These are phyloP conservation scores for Paecilomyces niveus DNA, from an alignment of 2,329 filamentous ascomycete species.

Conservation along the genomic window DNA sequence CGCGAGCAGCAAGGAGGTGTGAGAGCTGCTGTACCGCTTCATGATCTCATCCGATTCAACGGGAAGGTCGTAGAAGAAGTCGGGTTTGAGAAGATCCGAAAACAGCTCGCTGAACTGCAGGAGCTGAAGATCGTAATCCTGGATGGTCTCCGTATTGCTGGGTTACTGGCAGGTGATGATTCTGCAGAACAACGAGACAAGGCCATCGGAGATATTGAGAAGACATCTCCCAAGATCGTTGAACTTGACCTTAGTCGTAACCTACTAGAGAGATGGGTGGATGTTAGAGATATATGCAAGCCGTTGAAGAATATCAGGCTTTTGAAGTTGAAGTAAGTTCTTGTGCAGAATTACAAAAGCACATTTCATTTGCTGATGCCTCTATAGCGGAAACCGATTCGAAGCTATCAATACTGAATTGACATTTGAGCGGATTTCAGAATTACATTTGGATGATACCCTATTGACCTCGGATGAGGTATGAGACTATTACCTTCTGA, in stretches of 20 bases:
- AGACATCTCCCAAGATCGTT: slow-evolving; percentile 51
- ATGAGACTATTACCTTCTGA: slow-evolving; percentile 17
- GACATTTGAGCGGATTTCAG: slow-evolving; percentile 46
- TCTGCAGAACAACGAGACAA: slow-evolving; percentile 14
- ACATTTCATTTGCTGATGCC: slow-evolving; percentile 6
- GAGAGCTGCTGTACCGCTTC: slow-evolving; percentile 14
- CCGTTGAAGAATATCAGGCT: slow-evolving; percentile 60
- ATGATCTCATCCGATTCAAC: slow-evolving; percentile 61
- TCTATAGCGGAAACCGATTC: slow-evolving; percentile 63
- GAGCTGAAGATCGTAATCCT: slow-evolving; percentile 76
- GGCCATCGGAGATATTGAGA: slow-evolving; percentile 44
- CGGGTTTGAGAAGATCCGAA: slow-evolving; percentile 87
- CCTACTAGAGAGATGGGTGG: slow-evolving; percentile 60
- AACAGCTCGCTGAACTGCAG: slow-evolving; percentile 66
- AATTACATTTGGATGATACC: slow-evolving; percentile 61
- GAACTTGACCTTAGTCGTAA: slow-evolving; percentile 85
- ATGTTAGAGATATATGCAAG: slow-evolving; percentile 64
- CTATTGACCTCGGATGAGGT: slow-evolving; percentile 61
- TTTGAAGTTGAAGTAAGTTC: slow-evolving; percentile 63
- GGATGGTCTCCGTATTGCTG: slow-evolving; percentile 61
- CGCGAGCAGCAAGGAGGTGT: background rate
- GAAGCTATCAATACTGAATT: slow-evolving; percentile 31
- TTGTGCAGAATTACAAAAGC: slow-evolving; percentile 1
- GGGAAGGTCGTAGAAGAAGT: slow-evolving; percentile 86
- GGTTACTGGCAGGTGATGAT: slow-evolving; percentile 21